A percentile compares a stretch with the other conserved stretches of the same genome.
Conservation (phyloP, 2,329 filamentous ascomycete species). For the Paraphoma chrysanthemicola region DNA sequence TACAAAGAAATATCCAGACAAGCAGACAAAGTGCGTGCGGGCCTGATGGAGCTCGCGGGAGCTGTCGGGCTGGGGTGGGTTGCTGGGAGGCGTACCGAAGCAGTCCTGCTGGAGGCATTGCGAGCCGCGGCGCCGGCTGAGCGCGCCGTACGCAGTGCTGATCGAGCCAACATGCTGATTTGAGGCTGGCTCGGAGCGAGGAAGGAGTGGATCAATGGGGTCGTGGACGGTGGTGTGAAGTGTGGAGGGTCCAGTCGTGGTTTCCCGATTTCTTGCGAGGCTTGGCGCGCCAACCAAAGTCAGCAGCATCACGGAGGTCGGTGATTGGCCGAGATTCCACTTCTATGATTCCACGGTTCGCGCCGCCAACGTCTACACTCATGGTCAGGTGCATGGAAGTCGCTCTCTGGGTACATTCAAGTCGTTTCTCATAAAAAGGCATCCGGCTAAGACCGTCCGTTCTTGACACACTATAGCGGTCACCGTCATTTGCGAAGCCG, state of each 20-base stretch:
- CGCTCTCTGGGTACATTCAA: too few species aligned
- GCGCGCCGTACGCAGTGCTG: slow-evolving; percentile 87
- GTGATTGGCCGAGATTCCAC: slow-evolving; percentile 24
- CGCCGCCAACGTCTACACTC: slow-evolving; percentile 1
- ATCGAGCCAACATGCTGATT: slow-evolving; percentile 88
- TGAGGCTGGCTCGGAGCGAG: slow-evolving; percentile 47
- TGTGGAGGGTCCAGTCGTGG: slow-evolving; percentile 22
- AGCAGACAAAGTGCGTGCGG: slow-evolving; percentile 22
- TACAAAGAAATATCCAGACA: slow-evolving; percentile 17
- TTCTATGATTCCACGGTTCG: slow-evolving; percentile 11
- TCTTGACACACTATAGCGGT: too few species aligned
- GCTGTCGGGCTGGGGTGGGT: slow-evolving; percentile 30
- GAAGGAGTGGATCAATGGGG: slow-evolving; percentile 45
- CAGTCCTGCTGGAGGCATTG: slow-evolving; percentile 55
- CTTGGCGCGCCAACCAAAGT: slow-evolving; percentile 21
- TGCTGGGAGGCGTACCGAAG: slow-evolving; percentile 53
- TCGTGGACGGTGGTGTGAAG: slow-evolving; percentile 39
- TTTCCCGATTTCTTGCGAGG: slow-evolving; percentile 19
- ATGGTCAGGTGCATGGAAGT: not conserved
- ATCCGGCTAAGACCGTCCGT: too few species aligned
- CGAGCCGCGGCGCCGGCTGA: slow-evolving; percentile 83
- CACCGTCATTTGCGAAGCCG: too few species aligned
- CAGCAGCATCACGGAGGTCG: slow-evolving; percentile 10
- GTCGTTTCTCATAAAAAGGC: too few species aligned
- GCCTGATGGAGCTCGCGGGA: slow-evolving; percentile 34